These are phyloP conservation scores for Orobanche coerulescens DNA, from an alignment of 257 asterid species.

Conservation along the genomic window DNA sequence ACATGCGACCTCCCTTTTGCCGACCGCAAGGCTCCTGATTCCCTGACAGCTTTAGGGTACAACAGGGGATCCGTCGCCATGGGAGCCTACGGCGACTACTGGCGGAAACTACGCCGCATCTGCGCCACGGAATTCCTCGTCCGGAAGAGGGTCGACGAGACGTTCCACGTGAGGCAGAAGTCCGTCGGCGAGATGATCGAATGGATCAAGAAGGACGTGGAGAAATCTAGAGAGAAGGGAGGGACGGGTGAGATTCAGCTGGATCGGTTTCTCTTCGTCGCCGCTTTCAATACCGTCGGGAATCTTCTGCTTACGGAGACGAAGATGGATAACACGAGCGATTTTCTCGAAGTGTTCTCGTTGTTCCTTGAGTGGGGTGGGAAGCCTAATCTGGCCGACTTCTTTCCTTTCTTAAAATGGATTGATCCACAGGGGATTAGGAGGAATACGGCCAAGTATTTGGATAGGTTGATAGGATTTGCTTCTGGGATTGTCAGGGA, in stretches of 20 bases:
- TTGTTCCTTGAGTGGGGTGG: slow-evolving; percentile 35
- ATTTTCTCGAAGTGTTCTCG: no score
- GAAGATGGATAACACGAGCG: slow-evolving; percentile 32
- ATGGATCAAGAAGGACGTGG: slow-evolving; percentile 31
- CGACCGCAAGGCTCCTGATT: slow-evolving; percentile 10
- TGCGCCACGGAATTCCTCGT: slow-evolving; percentile 23
- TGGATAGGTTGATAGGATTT: slow-evolving; percentile 11
- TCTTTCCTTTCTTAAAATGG: slow-evolving; percentile 40
- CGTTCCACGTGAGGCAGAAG: slow-evolving; percentile 26
- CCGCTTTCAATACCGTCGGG: slow-evolving; percentile 47
- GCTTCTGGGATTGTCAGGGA: slow-evolving; percentile 38
- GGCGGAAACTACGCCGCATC: slow-evolving; percentile 23
- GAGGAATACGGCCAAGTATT: slow-evolving; percentile 14
- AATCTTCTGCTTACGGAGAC: slow-evolving; percentile 45
- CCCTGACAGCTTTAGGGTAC: slow-evolving; percentile 19
- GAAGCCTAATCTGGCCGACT: slow-evolving; percentile 38
- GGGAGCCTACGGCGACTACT: slow-evolving; percentile 24
- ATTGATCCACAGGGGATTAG: slow-evolving; percentile 41
- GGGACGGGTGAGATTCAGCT: slow-evolving; percentile 4
- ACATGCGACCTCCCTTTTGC: slow-evolving; percentile 25
- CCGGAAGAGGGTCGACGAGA: slow-evolving; percentile 30
- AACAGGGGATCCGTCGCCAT: slow-evolving; percentile 19
- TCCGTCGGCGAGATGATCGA: slow-evolving; percentile 33
- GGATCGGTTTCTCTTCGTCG: slow-evolving; percentile 37
- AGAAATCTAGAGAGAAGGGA: not conserved